Evolutionary conservation across 2,329 filamentous ascomycete species (phyloP), one percentile per base, ranked within the genome.

Genomic region (Lecanicillium sp.): DNA sequence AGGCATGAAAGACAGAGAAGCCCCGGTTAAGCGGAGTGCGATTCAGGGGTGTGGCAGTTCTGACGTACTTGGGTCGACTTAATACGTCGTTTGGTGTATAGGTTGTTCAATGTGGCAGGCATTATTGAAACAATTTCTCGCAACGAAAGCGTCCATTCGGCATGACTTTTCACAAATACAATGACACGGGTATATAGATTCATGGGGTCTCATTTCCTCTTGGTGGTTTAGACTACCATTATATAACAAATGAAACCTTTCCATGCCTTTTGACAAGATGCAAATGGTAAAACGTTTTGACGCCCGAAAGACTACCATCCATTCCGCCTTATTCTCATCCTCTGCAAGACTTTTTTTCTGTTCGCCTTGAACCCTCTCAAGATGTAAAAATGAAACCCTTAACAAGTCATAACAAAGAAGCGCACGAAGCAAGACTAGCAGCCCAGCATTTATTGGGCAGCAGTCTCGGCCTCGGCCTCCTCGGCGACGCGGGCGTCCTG

Each of bases 401-500:
- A 15, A 41, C 9, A 11, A 33, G 30, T 33, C 30, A 38, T 33
- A 48, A 35, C 44, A 48, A 33, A 48, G 33, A 35, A 48, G 41
- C 20, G 37, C 33, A 48, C 40, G 20, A 27, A 23, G 36, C 26
- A 10, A 27, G 41, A 30, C 36, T 33, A 20, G 51, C 51, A 43
- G 35, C 12, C 26, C 17, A 39, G 29, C 19, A 50, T 55, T 56
- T 71, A 70, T 67, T 70, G 66, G 58, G 68, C 62, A 51, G 61
- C 65, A 54, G 70, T 69, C 54, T 69, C 70, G 56, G 73, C 73
- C 61, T 77, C 77, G 64, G 75, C 75, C 70, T 80, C 71, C 65
- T 79, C 79, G 63, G 78, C 74, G 52, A 68, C 75, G 57, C 70
- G 75, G 63, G 78, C 78, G 56, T 77, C 74, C 62, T 80, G 79